Evolutionary conservation across 164 flowering plant species (phyloP).

Genomic region (Protea cynaroides): DNA sequence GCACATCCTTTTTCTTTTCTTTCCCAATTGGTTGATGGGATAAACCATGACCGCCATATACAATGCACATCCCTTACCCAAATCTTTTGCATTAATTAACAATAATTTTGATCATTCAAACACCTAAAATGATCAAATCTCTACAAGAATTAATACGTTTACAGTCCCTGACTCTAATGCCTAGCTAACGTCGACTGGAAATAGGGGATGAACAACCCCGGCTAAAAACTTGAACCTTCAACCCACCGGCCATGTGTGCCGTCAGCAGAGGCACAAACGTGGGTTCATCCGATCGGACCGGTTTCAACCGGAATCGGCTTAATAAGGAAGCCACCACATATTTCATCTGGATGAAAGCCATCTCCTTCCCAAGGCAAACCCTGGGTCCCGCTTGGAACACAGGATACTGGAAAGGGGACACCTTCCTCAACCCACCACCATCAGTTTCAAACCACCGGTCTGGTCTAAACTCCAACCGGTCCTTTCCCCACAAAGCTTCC

Average conservation of each 20-base stretch:
- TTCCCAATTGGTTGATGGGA: too few relatives aligned
- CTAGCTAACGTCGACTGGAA: too few relatives aligned
- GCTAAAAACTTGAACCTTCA: slow-evolving; percentile 20
- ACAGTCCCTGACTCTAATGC: too few relatives aligned
- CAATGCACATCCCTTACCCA: too few relatives aligned
- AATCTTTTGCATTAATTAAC: too few relatives aligned
- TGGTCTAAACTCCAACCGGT: slow-evolving; percentile 55
- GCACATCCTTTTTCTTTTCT: too few relatives aligned
- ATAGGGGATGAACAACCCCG: too few relatives aligned
- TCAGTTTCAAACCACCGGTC: slow-evolving; percentile 57
- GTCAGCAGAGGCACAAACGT: slow-evolving; percentile 47
- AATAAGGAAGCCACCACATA: slow-evolving; percentile 55
- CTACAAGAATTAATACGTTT: too few relatives aligned
- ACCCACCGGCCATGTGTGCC: slow-evolving; percentile 66
- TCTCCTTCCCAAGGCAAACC: slow-evolving; percentile 73
- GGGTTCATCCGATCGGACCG: slow-evolving; percentile 25
- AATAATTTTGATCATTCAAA: too few relatives aligned
- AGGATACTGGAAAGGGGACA: slow-evolving; percentile 49
- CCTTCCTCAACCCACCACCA: slow-evolving; percentile 24
- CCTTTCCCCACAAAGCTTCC: slow-evolving; percentile 56
- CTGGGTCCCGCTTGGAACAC: slow-evolving; percentile 84
- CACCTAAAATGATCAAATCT: too few relatives aligned
- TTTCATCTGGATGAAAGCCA: slow-evolving; percentile 89
- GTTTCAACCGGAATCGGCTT: slow-evolving; percentile 46
- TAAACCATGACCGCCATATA: too few relatives aligned